Conservation (phyloP, 805 yeast genomes). For the Spathaspora girioi region DNA sequence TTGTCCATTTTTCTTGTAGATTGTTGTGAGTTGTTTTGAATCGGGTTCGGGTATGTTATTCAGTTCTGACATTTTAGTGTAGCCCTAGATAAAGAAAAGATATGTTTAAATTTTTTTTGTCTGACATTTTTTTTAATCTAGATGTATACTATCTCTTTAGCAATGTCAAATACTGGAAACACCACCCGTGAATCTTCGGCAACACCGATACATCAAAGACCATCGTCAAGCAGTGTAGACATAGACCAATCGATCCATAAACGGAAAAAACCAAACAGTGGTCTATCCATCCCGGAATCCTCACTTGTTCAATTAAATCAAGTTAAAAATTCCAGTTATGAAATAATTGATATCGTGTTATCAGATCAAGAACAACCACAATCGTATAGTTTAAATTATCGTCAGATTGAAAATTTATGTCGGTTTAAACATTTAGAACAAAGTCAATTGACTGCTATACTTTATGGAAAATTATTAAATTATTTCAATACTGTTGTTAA, state of each 20-base stretch:
- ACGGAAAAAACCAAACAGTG: slow-evolving; percentile 15
- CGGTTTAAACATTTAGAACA: slow-evolving; percentile 30
- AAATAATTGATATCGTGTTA: slow-evolving; percentile 17
- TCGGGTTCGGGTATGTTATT: slow-evolving; percentile 14
- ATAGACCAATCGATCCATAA: slow-evolving; percentile 9
- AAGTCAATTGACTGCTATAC: slow-evolving; percentile 19
- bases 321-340: slow-evolving; percentile 9
- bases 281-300: not conserved
- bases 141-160: not conserved
- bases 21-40: slow-evolving; percentile 36
- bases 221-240: slow-evolving; percentile 1
- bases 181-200: not conserved
- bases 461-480: slow-evolving; percentile 9
- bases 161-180: not conserved
- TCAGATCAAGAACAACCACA: slow-evolving; percentile 10
- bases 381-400: slow-evolving; percentile 23
- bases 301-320: slow-evolving; percentile 6
- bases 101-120: not conserved
- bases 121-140: no score
- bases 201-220: slow-evolving; percentile 7
- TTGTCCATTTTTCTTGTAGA: slow-evolving; percentile 46
- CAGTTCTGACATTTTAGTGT: not conserved
- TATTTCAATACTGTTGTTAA: not conserved
- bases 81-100: not conserved
- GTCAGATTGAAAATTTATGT: slow-evolving; percentile 30